These are phyloP conservation scores for Colletotrichum sp. DNA, from an alignment of 2,329 filamentous ascomycete genomes.

Conservation along the genomic window DNA sequence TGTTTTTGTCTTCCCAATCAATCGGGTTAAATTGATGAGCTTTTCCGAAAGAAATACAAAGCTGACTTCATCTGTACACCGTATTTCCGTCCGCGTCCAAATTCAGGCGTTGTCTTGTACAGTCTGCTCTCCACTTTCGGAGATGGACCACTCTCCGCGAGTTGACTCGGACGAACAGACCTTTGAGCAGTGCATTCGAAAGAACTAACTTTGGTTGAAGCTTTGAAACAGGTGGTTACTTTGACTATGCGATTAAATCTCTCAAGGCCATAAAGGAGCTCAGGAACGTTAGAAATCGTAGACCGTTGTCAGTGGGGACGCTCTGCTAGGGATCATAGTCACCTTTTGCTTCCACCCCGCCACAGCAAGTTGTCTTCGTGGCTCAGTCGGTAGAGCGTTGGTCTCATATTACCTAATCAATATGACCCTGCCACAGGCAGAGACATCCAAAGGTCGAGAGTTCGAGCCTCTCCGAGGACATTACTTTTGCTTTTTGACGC, in stretches of 20 bases:
- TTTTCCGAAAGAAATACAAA: not conserved
- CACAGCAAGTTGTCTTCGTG: not conserved
- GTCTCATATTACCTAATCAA: conserved; percentile 8
- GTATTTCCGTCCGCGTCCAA: not conserved
- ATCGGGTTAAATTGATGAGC: not conserved
- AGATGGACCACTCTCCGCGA: not conserved
- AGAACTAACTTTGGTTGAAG: too few species aligned
- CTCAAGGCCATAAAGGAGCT: too few species aligned
- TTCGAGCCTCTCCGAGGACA: conserved; percentile 20
- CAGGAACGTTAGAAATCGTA: too few species aligned
- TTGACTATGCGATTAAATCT: too few species aligned
- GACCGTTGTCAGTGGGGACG: too few species aligned
- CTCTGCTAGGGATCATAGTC: not conserved
- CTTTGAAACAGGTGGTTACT: too few species aligned
- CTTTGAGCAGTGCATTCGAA: too few species aligned
- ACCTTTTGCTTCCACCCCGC: not conserved
- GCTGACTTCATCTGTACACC: not conserved
- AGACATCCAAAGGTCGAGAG: conserved; percentile 20
- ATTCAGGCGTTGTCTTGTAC: too few species aligned
- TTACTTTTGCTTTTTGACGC: too few species aligned
- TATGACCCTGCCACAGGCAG: not conserved
- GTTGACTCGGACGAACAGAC: not conserved
- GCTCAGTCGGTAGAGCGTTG: conserved; percentile 21
- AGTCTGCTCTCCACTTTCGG: not conserved
- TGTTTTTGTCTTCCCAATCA: not conserved